Percentiles rank a stretch among this genome's conserved stretches.
Evolutionary conservation across 2,329 filamentous ascomycete species (phyloP).

Genomic region (Penicillium aurantiogriseum): DNA sequence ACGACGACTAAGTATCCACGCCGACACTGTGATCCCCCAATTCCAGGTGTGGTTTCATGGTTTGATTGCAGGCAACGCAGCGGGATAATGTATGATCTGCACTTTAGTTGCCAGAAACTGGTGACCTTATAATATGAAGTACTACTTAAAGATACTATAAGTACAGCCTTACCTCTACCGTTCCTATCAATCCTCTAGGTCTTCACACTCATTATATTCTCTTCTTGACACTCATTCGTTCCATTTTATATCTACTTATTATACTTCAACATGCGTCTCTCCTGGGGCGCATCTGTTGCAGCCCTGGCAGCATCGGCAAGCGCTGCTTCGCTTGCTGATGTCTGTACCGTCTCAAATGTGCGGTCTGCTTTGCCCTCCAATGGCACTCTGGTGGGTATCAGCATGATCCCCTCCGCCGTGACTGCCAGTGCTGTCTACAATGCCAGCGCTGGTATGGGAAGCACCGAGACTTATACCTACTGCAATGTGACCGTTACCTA

Average conservation of each 20-base stretch:
- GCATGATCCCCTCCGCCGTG: slow-evolving; percentile 43
- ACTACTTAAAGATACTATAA: background rate
- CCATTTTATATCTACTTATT: background rate
- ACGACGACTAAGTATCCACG: background rate
- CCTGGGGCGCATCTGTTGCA: slow-evolving; percentile 15
- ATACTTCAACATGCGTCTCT: slow-evolving; percentile 25
- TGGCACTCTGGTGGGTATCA: slow-evolving; percentile 44
- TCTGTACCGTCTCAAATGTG: slow-evolving; percentile 48
- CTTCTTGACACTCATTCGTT: background rate
- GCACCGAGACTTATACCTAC: slow-evolving; percentile 28
- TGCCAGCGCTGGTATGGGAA: slow-evolving; percentile 26
- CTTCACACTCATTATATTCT: background rate
- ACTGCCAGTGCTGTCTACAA: slow-evolving; percentile 44
- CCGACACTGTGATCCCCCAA: background rate
- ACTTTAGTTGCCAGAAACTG: background rate
- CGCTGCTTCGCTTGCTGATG: slow-evolving; percentile 39
- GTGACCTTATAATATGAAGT: no score
- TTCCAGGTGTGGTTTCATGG: background rate
- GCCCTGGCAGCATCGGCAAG: slow-evolving; percentile 30
- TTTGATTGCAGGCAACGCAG: background rate
- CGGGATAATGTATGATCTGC: background rate
- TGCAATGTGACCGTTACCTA: slow-evolving; percentile 48
- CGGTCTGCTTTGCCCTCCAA: slow-evolving; percentile 44
- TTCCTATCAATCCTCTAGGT: background rate
- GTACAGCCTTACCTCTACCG: background rate